Percentiles rank a stretch among this genome's conserved stretches.
phyloP scores from a whole-genome alignment of 1,139 yeast genomes.

The Kurtzmaniella quercitrusa region DNA sequence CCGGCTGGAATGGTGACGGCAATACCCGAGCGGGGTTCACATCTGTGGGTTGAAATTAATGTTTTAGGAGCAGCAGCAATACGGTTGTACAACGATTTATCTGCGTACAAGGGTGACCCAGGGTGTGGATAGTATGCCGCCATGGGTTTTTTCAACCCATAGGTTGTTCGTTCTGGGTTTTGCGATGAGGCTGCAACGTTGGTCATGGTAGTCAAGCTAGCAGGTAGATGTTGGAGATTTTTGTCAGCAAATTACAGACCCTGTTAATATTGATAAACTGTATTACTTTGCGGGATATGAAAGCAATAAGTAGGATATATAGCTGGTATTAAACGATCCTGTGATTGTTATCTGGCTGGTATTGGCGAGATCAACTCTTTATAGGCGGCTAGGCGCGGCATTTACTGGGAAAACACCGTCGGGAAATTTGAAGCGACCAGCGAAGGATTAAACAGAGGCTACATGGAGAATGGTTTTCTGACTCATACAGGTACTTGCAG shows the following conservation, averaged over 20 bases:
- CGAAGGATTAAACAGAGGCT: no score
- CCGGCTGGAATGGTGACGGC: conserved; percentile 62
- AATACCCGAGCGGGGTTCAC: conserved; percentile 53
- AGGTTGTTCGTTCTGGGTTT: conserved; percentile 33
- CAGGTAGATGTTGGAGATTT: no score
- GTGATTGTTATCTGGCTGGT: neutral
- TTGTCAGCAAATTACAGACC: no score
- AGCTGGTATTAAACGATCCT: no score
- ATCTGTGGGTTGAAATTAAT: conserved; percentile 31
- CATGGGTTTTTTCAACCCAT: conserved; percentile 43
- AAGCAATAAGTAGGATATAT: no score
- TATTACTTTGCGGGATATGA: no score
- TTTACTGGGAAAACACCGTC: neutral
- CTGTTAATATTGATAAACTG: no score
- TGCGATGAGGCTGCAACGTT: conserved; percentile 30
- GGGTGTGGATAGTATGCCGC: conserved; percentile 58
- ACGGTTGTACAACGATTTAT: conserved; percentile 40
- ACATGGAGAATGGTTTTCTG: no score
- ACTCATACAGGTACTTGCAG: no score
- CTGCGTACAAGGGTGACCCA: conserved; percentile 49
- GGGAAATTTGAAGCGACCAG: neutral
- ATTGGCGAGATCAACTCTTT: neutral
- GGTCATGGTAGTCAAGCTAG: neutral
- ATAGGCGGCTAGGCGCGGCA: neutral
- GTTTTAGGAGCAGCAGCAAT: conserved; percentile 41